A percentile compares a stretch with the other conserved stretches of the same genome.
Conservation (phyloP, 148 eudicot species). For the Rhododendron ferrugineum region DNA sequence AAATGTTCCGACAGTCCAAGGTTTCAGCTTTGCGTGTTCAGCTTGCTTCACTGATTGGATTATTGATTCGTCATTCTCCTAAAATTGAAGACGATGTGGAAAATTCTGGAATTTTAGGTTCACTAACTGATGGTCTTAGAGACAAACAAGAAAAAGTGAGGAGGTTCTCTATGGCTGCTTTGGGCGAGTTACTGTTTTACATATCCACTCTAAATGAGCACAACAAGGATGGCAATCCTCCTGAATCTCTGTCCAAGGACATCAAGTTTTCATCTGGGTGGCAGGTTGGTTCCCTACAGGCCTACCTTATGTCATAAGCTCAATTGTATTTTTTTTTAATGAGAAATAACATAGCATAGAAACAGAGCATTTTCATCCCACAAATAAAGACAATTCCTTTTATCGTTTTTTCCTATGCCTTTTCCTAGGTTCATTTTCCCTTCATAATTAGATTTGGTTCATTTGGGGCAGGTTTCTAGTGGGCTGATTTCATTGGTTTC, state of each 20-base stretch:
- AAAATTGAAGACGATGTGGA: slow-evolving; percentile 74
- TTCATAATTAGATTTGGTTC: neutral
- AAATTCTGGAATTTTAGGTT: slow-evolving; percentile 76
- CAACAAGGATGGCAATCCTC: slow-evolving; percentile 38
- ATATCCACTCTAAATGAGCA: slow-evolving; percentile 88
- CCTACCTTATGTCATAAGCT: slow-evolving; percentile 1
- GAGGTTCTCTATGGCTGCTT: slow-evolving; percentile 96
- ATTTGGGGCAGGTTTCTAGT: slow-evolving; percentile 63
- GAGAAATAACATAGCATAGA: neutral
- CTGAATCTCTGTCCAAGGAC: slow-evolving; percentile 76
- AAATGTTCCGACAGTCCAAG: slow-evolving; percentile 86
- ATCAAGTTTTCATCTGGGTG: slow-evolving; percentile 59
- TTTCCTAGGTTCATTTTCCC: neutral
- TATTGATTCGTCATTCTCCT: slow-evolving; percentile 84
- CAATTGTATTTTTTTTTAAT: neutral
- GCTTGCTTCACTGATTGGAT: slow-evolving; percentile 80
- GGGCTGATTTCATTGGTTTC: slow-evolving; percentile 72
- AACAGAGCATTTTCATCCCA: neutral
- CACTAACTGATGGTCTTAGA: slow-evolving; percentile 78
- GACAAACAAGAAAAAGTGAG: slow-evolving; percentile 96
- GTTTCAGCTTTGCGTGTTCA: slow-evolving; percentile 81
- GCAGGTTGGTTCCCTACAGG: slow-evolving; percentile 60
- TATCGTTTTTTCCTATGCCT: neutral
- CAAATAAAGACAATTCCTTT: neutral
- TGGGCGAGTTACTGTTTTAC: slow-evolving; percentile 89